A percentile compares a stretch with the other conserved stretches of the same genome.
Conservation (phyloP, 1,284 basidiomycete genomes). For the Schizopora paradoxa region DNA sequence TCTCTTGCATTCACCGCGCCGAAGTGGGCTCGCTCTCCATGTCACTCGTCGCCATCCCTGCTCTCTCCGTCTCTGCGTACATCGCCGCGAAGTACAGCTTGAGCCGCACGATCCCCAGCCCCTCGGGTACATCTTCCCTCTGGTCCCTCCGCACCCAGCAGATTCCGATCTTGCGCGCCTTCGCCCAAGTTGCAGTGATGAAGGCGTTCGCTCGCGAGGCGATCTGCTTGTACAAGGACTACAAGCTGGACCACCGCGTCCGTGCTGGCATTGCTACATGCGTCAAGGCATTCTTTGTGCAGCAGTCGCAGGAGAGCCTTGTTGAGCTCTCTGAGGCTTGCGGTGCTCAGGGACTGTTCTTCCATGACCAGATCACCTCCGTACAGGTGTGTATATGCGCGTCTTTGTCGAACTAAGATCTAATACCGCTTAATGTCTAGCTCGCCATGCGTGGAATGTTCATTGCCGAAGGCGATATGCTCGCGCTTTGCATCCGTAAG, state of each 20-base stretch:
- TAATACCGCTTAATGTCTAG: background rate
- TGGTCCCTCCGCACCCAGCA: constrained; percentile 45
- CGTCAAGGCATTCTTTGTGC: constrained; percentile 35
- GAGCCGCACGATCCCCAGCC: constrained; percentile 31
- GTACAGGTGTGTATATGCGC: constrained; percentile 30
- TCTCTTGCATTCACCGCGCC: constrained; percentile 33
- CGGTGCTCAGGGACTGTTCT: constrained; percentile 45
- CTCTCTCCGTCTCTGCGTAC: constrained; percentile 29
- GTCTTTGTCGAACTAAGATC: background rate
- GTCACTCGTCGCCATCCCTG: constrained; percentile 28
- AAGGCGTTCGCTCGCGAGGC: constrained; percentile 34
- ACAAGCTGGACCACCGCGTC: background rate
- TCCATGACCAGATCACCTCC: constrained; percentile 35
- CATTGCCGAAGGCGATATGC: constrained; percentile 4
- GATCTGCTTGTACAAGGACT: constrained; percentile 29
- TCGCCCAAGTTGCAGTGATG: constrained; percentile 28
- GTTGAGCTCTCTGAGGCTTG: constrained; percentile 38
- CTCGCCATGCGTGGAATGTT: constrained; percentile 2
- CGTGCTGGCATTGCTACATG: constrained; percentile 35
- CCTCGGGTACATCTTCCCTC: constrained; percentile 30
- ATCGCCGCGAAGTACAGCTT: constrained; percentile 37
- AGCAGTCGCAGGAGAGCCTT: constrained; percentile 28
- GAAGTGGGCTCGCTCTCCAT: constrained; percentile 35
- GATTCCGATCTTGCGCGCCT: constrained; percentile 35
- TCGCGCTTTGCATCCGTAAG: constrained; percentile 1